Base-by-base conservation (phyloP, 352 stramenopile genomes). In the Globisporangium spinosum region DNA sequence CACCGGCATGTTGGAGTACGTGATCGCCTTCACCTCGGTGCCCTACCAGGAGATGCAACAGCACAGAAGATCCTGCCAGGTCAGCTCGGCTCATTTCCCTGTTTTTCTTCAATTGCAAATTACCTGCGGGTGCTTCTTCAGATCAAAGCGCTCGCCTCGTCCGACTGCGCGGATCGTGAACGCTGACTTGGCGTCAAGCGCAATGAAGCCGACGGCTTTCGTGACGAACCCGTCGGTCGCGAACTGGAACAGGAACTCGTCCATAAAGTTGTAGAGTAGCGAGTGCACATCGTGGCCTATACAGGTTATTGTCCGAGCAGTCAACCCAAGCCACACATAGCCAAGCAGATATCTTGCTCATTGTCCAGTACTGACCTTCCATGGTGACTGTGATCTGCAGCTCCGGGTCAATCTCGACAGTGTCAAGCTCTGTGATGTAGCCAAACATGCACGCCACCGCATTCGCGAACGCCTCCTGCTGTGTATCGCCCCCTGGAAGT, bases 281-380 rank as follows among this genome's bases (percentile, higher is more conserved):
- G 72, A 90, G 40, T 76, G 38, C 43, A 80, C 32, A 61, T 93
- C 82, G 56, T 93, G 86, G 32, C 45, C 49, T 70, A 17, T 10
- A 56, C 9, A 29, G 3, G 7, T 17, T 17, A n/a, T 9, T 49
- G 15, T n/a, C 40, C 15, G 5, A 17, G 20, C 13, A 49, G 40
- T n/a, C 15, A 49, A 1, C 12, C 13, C 13, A 47, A 5, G 38
- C 13, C 13, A 43, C 27, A 56, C 22, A 56, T 2, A 56, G 49
- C 22, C 40, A 49, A 49, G 15, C 12, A 45, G 15, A 8, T 17
- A 47, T 15, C 2, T 2, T 29, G 49, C 2, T 29, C 22, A 56
- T 15, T 49, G 20, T 9, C 40, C 40, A n/a, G 40, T 49, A 49
- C 22, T 56, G 49, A 56, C 22, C 49, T 7, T 56, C 10, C 2